phyloP scores from a whole-genome alignment of 2,329 filamentous ascomycete species.

The Diaporthe helianthi region DNA sequence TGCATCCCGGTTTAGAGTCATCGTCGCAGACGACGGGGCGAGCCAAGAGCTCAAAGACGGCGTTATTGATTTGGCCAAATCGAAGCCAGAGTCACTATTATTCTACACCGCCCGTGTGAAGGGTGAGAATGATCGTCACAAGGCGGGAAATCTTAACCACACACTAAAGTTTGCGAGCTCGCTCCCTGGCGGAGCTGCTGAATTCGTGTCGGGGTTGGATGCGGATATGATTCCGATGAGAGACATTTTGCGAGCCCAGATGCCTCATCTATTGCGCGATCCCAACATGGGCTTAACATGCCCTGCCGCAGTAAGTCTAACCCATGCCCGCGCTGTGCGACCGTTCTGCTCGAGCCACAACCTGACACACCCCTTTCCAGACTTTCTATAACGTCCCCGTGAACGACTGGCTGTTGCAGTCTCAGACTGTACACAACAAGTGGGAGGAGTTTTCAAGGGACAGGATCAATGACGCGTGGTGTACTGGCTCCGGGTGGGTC shows the following conservation, averaged over 20 bases:
- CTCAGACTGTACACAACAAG: conserved; percentile 2
- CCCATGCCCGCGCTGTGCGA: too few relatives aligned
- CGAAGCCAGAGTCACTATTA: conserved; percentile 48
- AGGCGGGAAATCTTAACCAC: conserved; percentile 70
- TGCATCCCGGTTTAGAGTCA: conserved; percentile 57
- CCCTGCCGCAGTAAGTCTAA: conserved; percentile 55
- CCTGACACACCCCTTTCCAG: conserved; percentile 36
- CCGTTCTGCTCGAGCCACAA: neutral
- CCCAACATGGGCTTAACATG: conserved; percentile 65
- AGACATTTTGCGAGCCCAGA: conserved; percentile 63
- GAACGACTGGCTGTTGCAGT: conserved; percentile 55
- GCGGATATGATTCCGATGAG: conserved; percentile 73
- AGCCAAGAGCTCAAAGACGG: conserved; percentile 48
- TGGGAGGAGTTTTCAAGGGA: conserved; percentile 23
- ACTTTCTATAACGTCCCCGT: conserved; percentile 68
- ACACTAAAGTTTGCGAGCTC: conserved; percentile 57
- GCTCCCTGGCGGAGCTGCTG: conserved; percentile 61
- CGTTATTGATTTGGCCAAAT: conserved; percentile 41
- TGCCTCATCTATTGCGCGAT: conserved; percentile 67
- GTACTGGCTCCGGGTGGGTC: conserved; percentile 69
- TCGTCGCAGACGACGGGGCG: conserved; percentile 62
- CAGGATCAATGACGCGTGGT: conserved; percentile 58
- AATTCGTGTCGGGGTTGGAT: conserved; percentile 69
- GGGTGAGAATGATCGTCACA: conserved; percentile 44
- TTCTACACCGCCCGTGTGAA: conserved; percentile 2